Evolutionary conservation across 1,139 yeast genomes (phyloP).

Genomic region (Lodderomyces parapsilosis): DNA sequence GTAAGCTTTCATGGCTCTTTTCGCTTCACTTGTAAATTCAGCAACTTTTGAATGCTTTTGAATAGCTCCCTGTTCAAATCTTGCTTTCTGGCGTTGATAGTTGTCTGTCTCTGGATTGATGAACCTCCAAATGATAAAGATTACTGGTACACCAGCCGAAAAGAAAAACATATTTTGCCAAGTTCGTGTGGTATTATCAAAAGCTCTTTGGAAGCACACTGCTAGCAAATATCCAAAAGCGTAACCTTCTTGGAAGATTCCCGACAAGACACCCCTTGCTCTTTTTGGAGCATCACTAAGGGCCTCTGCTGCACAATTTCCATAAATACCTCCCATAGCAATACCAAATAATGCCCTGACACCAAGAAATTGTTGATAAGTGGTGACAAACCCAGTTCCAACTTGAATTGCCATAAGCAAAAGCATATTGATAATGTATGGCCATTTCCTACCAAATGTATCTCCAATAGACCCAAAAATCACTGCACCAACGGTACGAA

Average conservation of each 20-base stretch:
- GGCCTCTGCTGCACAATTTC: slow-evolving; percentile 34
- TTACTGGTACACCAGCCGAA: slow-evolving; percentile 40
- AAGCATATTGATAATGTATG: slow-evolving; percentile 31
- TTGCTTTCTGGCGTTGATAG: slow-evolving; percentile 25
- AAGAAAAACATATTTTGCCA: slow-evolving; percentile 47
- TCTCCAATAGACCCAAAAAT: slow-evolving; percentile 40
- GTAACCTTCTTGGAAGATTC: slow-evolving; percentile 34
- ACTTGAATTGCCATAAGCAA: slow-evolving; percentile 36
- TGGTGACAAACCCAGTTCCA: slow-evolving; percentile 41
- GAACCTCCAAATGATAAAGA: slow-evolving; percentile 36
- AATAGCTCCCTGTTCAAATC: slow-evolving; percentile 17
- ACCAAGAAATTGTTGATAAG: slow-evolving; percentile 38
- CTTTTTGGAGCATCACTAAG: slow-evolving; percentile 36
- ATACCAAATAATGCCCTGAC: slow-evolving; percentile 42
- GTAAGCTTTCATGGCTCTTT: slow-evolving; percentile 30
- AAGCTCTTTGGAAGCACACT: slow-evolving; percentile 40
- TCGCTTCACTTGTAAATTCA: slow-evolving; percentile 20
- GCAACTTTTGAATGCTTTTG: slow-evolving; percentile 11
- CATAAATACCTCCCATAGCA: slow-evolving; percentile 45
- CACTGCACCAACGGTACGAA: slow-evolving; percentile 43
- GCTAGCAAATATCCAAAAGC: slow-evolving; percentile 43
- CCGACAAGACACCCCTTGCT: slow-evolving; percentile 40
- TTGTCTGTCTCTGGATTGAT: slow-evolving; percentile 40
- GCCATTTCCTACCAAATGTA: slow-evolving; percentile 37
- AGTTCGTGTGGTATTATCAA: slow-evolving; percentile 29